Evolutionary conservation across 75 land plant species (phyloP).

Genomic region (Adiantum capillusveneris): DNA sequence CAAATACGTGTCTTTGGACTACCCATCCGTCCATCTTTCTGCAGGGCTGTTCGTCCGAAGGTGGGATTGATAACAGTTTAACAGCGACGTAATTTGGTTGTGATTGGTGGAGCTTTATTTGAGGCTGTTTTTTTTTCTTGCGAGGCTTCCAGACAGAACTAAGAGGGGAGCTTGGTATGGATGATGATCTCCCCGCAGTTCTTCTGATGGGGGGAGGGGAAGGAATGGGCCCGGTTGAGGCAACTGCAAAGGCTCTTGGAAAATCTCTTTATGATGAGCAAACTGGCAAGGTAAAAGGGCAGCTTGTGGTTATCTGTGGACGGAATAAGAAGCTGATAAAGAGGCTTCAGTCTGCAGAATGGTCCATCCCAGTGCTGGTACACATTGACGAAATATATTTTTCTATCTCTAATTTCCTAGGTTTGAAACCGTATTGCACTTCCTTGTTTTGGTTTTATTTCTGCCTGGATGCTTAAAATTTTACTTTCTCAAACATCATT

Average conservation of each 20-base stretch:
- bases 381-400: no score
- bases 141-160: constrained; percentile 41
- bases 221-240: constrained; percentile 99
- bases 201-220: constrained; percentile 97
- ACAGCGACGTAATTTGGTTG: no score
- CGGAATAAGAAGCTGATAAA: constrained; percentile 72
- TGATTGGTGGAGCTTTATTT: neutral
- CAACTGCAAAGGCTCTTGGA: constrained; percentile 82
- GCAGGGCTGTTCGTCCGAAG: constrained; percentile 76
- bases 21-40: constrained; percentile 92
- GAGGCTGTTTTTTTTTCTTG: neutral
- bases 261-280: constrained; percentile 63
- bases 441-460: no score
- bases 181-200: constrained; percentile 86
- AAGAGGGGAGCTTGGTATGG: constrained; percentile 81
- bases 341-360: constrained; percentile 51
- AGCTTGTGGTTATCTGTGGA: constrained; percentile 87
- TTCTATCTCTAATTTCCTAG: no score
- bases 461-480: no score
- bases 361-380: constrained; percentile 93
- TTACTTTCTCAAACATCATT: no score
- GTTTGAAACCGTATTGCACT: no score
- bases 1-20: constrained; percentile 92
- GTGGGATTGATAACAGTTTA: constrained; percentile 17
- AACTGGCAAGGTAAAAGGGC: constrained; percentile 65